A percentile compares a stretch with the other conserved stretches of the same genome.
Evolutionary conservation across 2,329 filamentous ascomycete species (phyloP).

Genomic region (Didymosphaeria variabile): DNA sequence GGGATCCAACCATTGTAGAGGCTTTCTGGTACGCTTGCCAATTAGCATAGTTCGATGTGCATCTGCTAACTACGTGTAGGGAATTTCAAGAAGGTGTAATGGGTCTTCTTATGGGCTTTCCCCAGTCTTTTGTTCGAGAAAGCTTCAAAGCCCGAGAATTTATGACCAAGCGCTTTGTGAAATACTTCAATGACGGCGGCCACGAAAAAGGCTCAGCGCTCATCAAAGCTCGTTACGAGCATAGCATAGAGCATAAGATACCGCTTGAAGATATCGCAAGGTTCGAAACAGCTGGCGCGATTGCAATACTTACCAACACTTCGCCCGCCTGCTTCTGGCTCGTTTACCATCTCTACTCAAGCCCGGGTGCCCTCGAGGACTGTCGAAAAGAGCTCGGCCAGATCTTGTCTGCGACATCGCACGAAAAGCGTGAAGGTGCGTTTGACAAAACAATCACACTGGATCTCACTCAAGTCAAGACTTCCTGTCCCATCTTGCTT

Average conservation of each 20-base stretch:
- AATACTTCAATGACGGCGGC: constrained; percentile 51
- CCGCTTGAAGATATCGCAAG: constrained; percentile 47
- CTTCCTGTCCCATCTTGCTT: constrained; percentile 49
- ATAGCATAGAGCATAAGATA: constrained; percentile 38
- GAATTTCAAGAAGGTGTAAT: background rate
- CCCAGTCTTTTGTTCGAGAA: constrained; percentile 29
- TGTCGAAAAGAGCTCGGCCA: constrained; percentile 43
- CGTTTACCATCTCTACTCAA: constrained; percentile 44
- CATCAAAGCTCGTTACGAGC: constrained; percentile 43
- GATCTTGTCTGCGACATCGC: constrained; percentile 13
- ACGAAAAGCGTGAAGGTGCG: constrained; percentile 21
- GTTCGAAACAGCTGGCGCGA: constrained; percentile 50
- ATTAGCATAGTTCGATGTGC: background rate
- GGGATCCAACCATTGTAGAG: constrained; percentile 35
- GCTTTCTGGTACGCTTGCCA: constrained; percentile 21
- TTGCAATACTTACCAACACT: constrained; percentile 52
- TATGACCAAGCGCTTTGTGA: background rate
- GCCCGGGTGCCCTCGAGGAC: constrained; percentile 40
- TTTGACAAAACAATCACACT: constrained; percentile 18
- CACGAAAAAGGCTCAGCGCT: constrained; percentile 47
- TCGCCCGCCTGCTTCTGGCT: constrained; percentile 52
- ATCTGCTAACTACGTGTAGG: background rate
- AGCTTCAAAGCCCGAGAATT: constrained; percentile 37
- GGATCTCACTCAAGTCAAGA: constrained; percentile 39
- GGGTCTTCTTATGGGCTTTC: constrained; percentile 22